Evolutionary conservation across 129 eudicot genomes (phyloP).

Genomic region (Apium graveolens): DNA sequence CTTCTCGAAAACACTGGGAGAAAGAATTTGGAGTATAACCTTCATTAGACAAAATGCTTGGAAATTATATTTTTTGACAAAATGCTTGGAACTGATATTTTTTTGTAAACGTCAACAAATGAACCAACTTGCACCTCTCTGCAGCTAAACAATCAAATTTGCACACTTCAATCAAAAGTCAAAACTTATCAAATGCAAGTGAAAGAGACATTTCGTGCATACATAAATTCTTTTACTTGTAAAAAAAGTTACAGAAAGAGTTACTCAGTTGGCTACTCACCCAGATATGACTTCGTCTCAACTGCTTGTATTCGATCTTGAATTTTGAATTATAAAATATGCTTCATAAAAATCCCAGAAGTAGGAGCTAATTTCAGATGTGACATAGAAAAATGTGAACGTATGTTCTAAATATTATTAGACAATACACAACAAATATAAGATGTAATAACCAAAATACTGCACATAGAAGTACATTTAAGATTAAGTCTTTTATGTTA

Average conservation of each 20-base stretch:
- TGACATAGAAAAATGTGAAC: conserved; percentile 70
- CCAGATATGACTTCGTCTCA: conserved; percentile 74
- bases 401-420: too few species aligned
- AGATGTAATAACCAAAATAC: too few species aligned
- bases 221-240: too few species aligned
- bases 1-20: conserved; percentile 91
- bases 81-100: conserved; percentile 87
- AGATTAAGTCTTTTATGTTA: too few species aligned
- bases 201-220: background rate
- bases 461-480: too few species aligned
- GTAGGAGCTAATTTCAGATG: conserved; percentile 90
- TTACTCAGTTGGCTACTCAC: conserved; percentile 31
- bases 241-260: background rate
- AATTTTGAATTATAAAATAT: conserved; percentile 65
- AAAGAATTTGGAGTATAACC: conserved; percentile 75
- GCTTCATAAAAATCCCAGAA: conserved; percentile 84
- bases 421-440: too few species aligned
- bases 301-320: conserved; percentile 42
- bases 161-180: background rate
- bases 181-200: background rate
- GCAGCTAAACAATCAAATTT: conserved; percentile 48
- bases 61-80: conserved; percentile 84
- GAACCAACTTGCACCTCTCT: conserved; percentile 94
- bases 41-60: conserved; percentile 60
- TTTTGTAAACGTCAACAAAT: conserved; percentile 74